phyloP scores from a whole-genome alignment of 495 filamentous ascomycete genomes.

The Aspergillus affinis region DNA sequence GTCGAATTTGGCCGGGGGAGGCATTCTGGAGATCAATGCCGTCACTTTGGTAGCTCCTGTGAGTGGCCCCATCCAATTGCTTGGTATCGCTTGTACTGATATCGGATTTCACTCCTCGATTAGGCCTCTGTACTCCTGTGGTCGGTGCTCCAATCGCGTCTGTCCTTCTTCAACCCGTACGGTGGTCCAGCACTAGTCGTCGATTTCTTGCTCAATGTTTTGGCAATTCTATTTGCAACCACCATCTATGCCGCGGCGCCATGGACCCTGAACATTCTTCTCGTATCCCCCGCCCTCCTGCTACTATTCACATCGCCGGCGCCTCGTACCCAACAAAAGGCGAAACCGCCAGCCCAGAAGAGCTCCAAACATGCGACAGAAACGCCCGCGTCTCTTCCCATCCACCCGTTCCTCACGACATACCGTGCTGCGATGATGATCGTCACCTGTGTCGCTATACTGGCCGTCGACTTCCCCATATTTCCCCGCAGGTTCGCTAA shows the following conservation, averaged over 20 bases:
- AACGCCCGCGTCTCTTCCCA: conserved; percentile 58
- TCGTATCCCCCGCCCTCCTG: conserved; percentile 67
- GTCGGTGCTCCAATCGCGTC: conserved; percentile 85
- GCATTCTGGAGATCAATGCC: conserved; percentile 79
- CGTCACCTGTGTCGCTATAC: conserved; percentile 86
- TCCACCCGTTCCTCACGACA: conserved; percentile 86
- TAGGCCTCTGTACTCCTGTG: conserved; percentile 82
- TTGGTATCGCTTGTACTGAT: conserved; percentile 3
- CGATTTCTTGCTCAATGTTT: conserved; percentile 86
- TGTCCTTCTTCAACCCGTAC: conserved; percentile 79
- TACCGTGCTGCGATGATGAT: conserved; percentile 92
- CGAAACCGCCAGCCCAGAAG: conserved; percentile 49
- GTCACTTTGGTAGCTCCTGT: conserved; percentile 85
- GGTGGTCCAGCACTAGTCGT: conserved; percentile 62
- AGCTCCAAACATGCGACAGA: conserved; percentile 17
- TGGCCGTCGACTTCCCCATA: conserved; percentile 93
- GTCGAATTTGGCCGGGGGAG: conserved; percentile 84
- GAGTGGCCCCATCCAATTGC: conserved; percentile 28
- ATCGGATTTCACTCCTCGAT: not conserved
- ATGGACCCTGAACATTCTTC: conserved; percentile 70
- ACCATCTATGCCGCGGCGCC: conserved; percentile 82
- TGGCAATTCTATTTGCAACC: conserved; percentile 75
- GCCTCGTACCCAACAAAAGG: conserved; percentile 48
- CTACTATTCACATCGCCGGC: conserved; percentile 53
- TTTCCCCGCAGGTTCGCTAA: conserved; percentile 96